Conservation (phyloP, 2,329 filamentous ascomycete genomes). For the Piedraia hortae region DNA sequence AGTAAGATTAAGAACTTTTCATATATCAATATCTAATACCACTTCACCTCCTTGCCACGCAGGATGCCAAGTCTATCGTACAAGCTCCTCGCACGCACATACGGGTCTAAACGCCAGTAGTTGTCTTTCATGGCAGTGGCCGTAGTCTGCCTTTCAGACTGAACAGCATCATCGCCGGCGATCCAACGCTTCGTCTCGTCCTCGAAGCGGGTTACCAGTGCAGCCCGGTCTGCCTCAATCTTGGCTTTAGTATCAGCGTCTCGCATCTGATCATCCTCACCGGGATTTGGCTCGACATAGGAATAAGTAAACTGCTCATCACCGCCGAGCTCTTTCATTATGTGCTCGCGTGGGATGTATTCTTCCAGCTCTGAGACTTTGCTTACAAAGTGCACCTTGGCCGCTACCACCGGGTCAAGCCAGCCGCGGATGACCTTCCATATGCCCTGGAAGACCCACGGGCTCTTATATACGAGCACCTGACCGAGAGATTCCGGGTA, state of each 20-base stretch:
- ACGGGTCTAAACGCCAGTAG: conserved; percentile 81
- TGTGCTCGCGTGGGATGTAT: conserved; percentile 42
- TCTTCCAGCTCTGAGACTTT: conserved; percentile 48
- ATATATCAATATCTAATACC: no score
- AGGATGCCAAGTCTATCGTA: conserved; percentile 65
- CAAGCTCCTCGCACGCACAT: conserved; percentile 51
- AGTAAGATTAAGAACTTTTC: no score
- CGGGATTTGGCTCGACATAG: conserved; percentile 47
- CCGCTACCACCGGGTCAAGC: conserved; percentile 87
- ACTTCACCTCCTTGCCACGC: no score
- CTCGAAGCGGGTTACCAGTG: conserved; percentile 48
- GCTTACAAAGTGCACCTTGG: conserved; percentile 82
- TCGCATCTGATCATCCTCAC: conserved; percentile 54
- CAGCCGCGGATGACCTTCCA: conserved; percentile 90
- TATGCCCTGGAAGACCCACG: conserved; percentile 93
- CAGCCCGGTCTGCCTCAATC: conserved; percentile 34
- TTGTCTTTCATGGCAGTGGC: conserved; percentile 37
- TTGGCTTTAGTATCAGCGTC: conserved; percentile 30
- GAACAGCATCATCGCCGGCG: conserved; percentile 18
- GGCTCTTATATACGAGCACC: conserved; percentile 81
- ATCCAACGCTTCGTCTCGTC: conserved; percentile 52
- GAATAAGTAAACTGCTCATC: conserved; percentile 61
- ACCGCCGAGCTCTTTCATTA: conserved; percentile 64
- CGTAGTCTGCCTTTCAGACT: conserved; percentile 26
- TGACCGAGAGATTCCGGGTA: conserved; percentile 80